Percentiles rank a stretch among this genome's conserved stretches.
Conservation (phyloP, 1,139 yeast species). For the Debaryomyces udenii region DNA sequence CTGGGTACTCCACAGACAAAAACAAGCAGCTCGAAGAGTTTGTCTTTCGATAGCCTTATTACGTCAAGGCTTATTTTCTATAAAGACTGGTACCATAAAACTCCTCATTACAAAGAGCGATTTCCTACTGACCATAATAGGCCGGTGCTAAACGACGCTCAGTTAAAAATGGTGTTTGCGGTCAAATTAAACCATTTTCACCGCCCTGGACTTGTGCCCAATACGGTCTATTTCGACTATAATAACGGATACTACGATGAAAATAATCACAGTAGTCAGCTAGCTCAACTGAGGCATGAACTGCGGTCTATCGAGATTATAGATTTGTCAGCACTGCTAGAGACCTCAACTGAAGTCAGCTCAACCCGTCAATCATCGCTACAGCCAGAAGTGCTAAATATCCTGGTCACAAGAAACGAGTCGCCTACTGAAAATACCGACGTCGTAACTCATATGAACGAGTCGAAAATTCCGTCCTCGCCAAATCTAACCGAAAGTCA, state of each 20-base stretch:
- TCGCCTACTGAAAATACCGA: not conserved
- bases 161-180: slow-evolving; percentile 25
- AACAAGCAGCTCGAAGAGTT: slow-evolving; percentile 2
- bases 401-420: not conserved
- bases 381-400: slow-evolving; percentile 1
- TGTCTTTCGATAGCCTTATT: slow-evolving; percentile 23
- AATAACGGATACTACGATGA: slow-evolving; percentile 18
- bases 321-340: slow-evolving; percentile 1
- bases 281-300: not conserved
- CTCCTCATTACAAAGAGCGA: slow-evolving; percentile 25
- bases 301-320: not conserved
- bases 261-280: slow-evolving; percentile 1
- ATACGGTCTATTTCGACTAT: slow-evolving; percentile 29
- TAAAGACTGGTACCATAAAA: slow-evolving; percentile 41
- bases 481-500: slow-evolving; percentile 20
- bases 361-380: not conserved
- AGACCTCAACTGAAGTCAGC: not conserved
- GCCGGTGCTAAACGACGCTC: slow-evolving; percentile 7
- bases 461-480: slow-evolving; percentile 19
- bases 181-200: slow-evolving; percentile 22
- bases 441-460: not conserved
- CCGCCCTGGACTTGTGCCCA: slow-evolving; percentile 10
- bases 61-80: slow-evolving; percentile 35
- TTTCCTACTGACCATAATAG: slow-evolving; percentile 9
- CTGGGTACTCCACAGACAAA: not conserved